Percentiles rank a stretch among this genome's conserved stretches.
Evolutionary conservation across 148 eudicot species (phyloP).

Genomic region (Camellia japonica): DNA sequence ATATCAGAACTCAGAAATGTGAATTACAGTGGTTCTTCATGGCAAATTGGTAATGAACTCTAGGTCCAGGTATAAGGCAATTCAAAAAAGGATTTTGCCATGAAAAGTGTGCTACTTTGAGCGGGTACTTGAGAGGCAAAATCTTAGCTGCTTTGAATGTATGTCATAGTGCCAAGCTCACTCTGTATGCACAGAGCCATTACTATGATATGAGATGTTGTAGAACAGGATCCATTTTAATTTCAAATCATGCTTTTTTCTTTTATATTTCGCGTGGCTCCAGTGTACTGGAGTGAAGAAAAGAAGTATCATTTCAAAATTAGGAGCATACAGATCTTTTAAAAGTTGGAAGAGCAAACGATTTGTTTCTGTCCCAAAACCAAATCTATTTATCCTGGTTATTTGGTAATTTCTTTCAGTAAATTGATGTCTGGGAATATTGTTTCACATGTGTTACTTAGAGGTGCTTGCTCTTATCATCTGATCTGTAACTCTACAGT

Average conservation of each 20-base stretch:
- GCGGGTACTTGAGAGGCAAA: neutral
- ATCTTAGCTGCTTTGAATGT: neutral
- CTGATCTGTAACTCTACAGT: constrained; percentile 42
- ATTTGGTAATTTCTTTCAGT: neutral
- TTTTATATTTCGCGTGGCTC: neutral
- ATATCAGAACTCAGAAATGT: neutral
- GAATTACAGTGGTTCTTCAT: neutral
- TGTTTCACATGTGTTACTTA: neutral
- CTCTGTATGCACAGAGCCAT: neutral
- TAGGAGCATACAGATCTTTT: neutral
- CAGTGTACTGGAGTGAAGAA: neutral
- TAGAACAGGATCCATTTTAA: neutral
- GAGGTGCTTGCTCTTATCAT: neutral
- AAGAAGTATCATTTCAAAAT: neutral
- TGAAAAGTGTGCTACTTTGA: neutral
- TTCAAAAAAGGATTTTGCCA: neutral
- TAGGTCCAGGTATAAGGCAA: neutral
- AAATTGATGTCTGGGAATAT: neutral
- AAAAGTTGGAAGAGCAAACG: neutral
- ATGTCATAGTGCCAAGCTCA: neutral
- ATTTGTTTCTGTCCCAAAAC: neutral
- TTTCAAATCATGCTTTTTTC: neutral
- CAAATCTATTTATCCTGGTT: neutral
- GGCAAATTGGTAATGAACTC: neutral
- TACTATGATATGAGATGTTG: constrained; percentile 1